Base-by-base conservation (phyloP, 2,329 filamentous ascomycete genomes). In the Aureobasidium mangrovei region DNA sequence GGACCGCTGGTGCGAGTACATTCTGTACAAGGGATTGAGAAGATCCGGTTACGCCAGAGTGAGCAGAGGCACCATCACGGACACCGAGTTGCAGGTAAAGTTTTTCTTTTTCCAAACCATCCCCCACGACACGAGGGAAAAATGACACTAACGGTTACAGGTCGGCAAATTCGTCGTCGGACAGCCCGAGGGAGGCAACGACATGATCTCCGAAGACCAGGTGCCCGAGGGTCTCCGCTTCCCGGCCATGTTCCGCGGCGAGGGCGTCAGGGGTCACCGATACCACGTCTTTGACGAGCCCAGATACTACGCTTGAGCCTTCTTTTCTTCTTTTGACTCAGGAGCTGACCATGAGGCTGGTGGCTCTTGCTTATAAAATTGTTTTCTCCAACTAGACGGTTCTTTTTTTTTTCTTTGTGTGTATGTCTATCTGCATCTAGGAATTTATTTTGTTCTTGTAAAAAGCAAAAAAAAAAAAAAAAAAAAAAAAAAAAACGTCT, bases 1-100 rank as follows among this genome's bases (percentile, higher is more conserved):
- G 90, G 93, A 98, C 69, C 78, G 93, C 54, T 98, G 93, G 93
- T 98, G 93, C 74, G 91, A 98, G 74, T 98, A 98, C 70, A 96
- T 98, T 60, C 74, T 98, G 28, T 98, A 89, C 77, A 96, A 96
- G 76, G 84, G 84, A 9, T 72, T 98, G 58, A 85, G 84, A 70
- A 80, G 91, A 58, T 85, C 86, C 0, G 91, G 89, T 1, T 98
- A 98, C 68, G 93, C 93, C 3, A 78, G 93, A 53, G 85, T 98
- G 51, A 91, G 86, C 63, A 79, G 93, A 62, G 84, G 84, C 62
- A 94, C 88, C 1, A 97, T 98, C 62, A 98, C 93, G 9, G 93
- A 98, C 67, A 98, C 93, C 2, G 93, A 98, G 72, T 77, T 98
- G 54, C 93, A 98, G 77, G 87, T 83, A 73, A 64, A 74, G 64